Evolutionary conservation across 2,329 filamentous ascomycete species (phyloP), one percentile per base, ranked within the genome.

Genomic region (Paraphoma sp.): DNA sequence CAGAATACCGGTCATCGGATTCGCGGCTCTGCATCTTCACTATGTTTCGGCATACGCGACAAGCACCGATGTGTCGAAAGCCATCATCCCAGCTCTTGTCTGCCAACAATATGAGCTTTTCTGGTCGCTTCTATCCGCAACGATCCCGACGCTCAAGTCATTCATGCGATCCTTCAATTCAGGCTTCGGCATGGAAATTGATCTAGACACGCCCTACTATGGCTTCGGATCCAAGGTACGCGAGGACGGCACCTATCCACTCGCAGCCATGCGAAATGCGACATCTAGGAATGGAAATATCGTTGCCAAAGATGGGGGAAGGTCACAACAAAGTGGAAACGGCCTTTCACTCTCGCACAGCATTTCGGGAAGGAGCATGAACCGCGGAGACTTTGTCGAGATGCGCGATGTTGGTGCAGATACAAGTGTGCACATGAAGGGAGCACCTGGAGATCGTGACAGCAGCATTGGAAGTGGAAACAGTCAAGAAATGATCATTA

Each of bases 51-150:
- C 60, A 0, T 63, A 64, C 43, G 57, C 65, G 31, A 62, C 59
- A 14, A 60, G 64, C 30, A 58, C n/a, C 17, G 46, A 53, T 40
- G 31, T 31, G 4, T 50, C 50, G n/a, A 49, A 50, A 31, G 40
- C 18, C 1, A 57, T 57, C 12, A 57, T 57, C 8, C 64, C 42
- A 51, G 64, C 51, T 53, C 65, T 70, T 4, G 60, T 70, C 18
- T 70, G 62, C 63, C 69, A 68, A 45, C 63, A 70, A 60, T 57
- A 68, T 16, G 63, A 65, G n/a, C 57, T 72, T 14, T 65, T 65
- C 51, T 73, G 69, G 48, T 59, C 65, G n/a, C 56, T 72, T 11
- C 62, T 71, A 29, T 60, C 70, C 12, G 67, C 69, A 36, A 71
- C 69, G 1, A 68, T 72, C 18, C 69, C 69, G 7, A 69, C 67